A percentile compares a stretch with the other conserved stretches of the same genome.
These are phyloP conservation scores for Sicyos edulis DNA, from an alignment of 306 rosid genomes.

Conservation along the genomic window DNA sequence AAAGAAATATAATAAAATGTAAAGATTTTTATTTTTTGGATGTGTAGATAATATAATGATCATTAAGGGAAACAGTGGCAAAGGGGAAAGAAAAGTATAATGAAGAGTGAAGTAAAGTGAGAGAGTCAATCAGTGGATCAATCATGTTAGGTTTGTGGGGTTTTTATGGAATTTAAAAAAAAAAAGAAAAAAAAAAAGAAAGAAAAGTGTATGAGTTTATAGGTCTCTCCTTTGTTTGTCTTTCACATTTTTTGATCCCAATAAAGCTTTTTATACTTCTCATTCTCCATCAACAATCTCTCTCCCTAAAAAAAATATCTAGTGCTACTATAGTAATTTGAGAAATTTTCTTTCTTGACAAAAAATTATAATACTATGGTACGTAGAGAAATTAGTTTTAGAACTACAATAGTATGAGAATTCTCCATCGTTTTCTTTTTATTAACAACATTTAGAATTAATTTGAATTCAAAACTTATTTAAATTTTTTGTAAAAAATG, in stretches of 20 bases:
- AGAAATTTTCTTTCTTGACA: background rate
- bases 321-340: background rate
- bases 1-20: background rate
- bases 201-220: background rate
- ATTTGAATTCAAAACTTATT: too few relatives aligned
- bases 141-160: slow-evolving; percentile 48
- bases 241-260: background rate
- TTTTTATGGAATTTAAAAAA: slow-evolving; percentile 7
- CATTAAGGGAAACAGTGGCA: slow-evolving; percentile 6
- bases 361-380: too few relatives aligned
- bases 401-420: too few relatives aligned
- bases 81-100: slow-evolving; percentile 2
- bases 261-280: background rate
- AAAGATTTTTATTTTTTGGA: too few relatives aligned
- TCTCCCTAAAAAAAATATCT: background rate
- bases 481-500: too few relatives aligned
- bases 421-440: too few relatives aligned
- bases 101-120: slow-evolving; percentile 11
- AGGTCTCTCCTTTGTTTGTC: background rate
- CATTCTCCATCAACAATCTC: background rate
- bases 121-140: slow-evolving; percentile 48
- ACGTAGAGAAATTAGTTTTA: too few relatives aligned
- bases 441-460: too few relatives aligned
- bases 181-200: slow-evolving; percentile 4
- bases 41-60: background rate